These are phyloP conservation scores for Euphorbia peplus DNA, from an alignment of 345 rosid species.

Conservation along the genomic window DNA sequence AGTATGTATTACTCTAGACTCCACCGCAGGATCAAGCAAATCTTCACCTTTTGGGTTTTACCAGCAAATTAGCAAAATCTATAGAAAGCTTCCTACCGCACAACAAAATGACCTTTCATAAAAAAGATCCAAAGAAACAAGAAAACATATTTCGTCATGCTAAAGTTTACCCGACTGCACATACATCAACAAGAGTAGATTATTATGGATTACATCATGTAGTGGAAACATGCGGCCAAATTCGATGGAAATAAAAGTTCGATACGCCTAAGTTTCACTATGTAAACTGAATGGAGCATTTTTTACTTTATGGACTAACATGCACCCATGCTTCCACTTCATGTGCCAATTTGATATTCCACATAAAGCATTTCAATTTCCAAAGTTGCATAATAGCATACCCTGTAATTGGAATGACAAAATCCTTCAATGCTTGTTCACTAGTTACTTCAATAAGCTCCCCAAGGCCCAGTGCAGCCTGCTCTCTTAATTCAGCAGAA, in stretches of 20 bases:
- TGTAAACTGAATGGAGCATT: not conserved
- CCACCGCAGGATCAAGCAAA: not conserved
- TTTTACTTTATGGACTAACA: not conserved
- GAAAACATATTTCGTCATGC: not conserved
- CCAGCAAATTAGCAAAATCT: not conserved
- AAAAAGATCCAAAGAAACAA: not conserved
- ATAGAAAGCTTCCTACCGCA: not conserved
- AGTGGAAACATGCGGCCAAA: not conserved
- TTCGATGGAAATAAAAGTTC: not conserved
- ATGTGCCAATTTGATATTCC: not conserved
- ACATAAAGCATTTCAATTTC: not conserved
- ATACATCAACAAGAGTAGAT: not conserved
- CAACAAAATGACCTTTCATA: not conserved
- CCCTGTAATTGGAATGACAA: slow-evolving; percentile 97
- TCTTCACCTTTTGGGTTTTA: not conserved
- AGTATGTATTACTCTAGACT: not conserved
- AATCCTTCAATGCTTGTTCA: slow-evolving; percentile 78
- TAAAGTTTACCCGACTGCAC: not conserved
- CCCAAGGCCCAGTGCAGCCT: slow-evolving; percentile 96
- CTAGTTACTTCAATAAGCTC: slow-evolving; percentile 98
- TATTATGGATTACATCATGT: not conserved
- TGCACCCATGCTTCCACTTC: not conserved
- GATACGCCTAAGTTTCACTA: not conserved
- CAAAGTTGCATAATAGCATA: slow-evolving; percentile 26
- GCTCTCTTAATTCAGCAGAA: slow-evolving; percentile 90